A percentile compares a stretch with the other conserved stretches of the same genome.
Conservation (phyloP, 441 rosid species). For the Geranium incanum region DNA sequence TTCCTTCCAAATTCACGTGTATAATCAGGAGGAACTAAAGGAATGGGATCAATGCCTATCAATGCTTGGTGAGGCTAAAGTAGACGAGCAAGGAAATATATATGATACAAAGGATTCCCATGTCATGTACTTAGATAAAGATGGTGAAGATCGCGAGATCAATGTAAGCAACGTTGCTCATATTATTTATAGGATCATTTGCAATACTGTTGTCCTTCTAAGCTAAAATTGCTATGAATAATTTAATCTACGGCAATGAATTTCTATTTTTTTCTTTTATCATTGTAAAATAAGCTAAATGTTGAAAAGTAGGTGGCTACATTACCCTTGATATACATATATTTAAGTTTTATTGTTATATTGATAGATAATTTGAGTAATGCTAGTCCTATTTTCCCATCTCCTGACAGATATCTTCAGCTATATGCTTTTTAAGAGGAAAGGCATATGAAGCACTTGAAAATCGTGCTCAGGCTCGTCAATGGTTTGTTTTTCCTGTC, state of each 20-base stretch:
- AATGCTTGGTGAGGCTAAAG: conserved; percentile 83
- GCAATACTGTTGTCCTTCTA: not conserved
- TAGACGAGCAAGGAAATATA: conserved; percentile 75
- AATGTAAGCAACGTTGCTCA: conserved; percentile 42
- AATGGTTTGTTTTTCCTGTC: conserved; percentile 41
- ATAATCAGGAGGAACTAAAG: conserved; percentile 72
- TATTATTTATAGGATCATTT: not conserved
- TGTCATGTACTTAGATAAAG: conserved; percentile 67
- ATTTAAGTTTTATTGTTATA: too few species aligned
- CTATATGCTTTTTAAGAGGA: conserved; percentile 86
- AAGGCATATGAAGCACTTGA: conserved; percentile 86
- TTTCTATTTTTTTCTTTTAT: not conserved
- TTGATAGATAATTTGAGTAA: conserved; percentile 1
- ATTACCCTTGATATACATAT: too few species aligned
- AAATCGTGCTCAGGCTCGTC: conserved; percentile 81
- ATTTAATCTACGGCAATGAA: not conserved
- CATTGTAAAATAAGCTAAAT: too few species aligned
- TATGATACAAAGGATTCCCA: conserved; percentile 60
- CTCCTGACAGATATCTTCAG: conserved; percentile 60
- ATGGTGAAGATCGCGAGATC: conserved; percentile 88
- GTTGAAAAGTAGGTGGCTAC: too few species aligned
- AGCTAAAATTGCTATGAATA: not conserved
- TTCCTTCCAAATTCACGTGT: not conserved
- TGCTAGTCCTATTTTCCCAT: conserved; percentile 1
- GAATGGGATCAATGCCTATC: conserved; percentile 93